Base-by-base conservation (phyloP, 352 stramenopile genomes). In the Elongisporangium undulatum region DNA sequence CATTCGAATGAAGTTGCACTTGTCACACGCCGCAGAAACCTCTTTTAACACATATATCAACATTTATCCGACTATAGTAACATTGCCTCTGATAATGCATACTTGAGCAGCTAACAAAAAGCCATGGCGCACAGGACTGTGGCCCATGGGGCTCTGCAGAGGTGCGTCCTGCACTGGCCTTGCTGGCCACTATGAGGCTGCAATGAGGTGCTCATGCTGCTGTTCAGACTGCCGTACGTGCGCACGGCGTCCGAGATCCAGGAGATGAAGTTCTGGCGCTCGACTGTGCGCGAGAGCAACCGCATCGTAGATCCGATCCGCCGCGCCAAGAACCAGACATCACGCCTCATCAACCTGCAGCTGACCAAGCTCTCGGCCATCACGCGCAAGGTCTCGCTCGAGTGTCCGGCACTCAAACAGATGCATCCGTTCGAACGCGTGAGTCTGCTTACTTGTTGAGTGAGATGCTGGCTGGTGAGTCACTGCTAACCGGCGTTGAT, bases 261-360 rank as follows among this genome's bases (percentile, higher is more conserved):
- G 67, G 79, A 92, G 64, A 95, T 95, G 86, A 85, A 86, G 61
- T 94, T 95, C 66, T 95, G 86, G 86, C 76, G 80, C 22, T 66
- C 79, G 24, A 63, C 64, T 24, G 67, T 89, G 63, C 77, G 72
- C 56, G 86, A 95, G 66, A 93, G 82, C 70, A 68, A 81, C 72
- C 85, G 84, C 65, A 93, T 95, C 39, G 69, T 64, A 7, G 85
- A 94, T 61, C 85, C 86, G 6, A 72, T 95, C 63, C 89, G 89
- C 51, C 79, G 85, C 63, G 80, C 83, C 51, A 89, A 89, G 62
- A 94, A 95, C 67, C 72, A 87, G 61, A 91, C 85, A 45, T 81
- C 84, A 22, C 75, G 86, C 1, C 76, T 92, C 51, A 94, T 95
- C 64, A 93, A 94, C 59, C 66, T 79, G 50, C 83, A 93, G 62